These are phyloP conservation scores for Rosa multiflora DNA, from an alignment of 306 rosid species.

Conservation along the genomic window DNA sequence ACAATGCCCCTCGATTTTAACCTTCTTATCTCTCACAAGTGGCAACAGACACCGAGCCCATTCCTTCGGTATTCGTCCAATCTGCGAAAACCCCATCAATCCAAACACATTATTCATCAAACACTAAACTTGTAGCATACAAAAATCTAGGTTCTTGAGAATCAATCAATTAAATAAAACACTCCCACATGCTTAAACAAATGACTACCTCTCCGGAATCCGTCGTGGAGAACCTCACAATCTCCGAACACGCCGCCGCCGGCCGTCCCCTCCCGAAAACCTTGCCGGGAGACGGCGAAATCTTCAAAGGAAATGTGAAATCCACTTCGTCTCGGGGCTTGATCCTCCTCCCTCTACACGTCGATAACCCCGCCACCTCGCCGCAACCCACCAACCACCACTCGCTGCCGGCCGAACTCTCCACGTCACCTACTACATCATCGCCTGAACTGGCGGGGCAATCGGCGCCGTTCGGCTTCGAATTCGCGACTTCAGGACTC, in stretches of 20 bases:
- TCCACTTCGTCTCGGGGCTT: slow-evolving; percentile 63
- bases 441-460: slow-evolving; percentile 25
- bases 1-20: slow-evolving; percentile 68
- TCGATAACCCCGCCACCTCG: slow-evolving; percentile 69
- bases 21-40: slow-evolving; percentile 71
- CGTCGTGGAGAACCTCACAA: slow-evolving; percentile 71
- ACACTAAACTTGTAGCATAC: neutral
- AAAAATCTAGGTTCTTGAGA: neutral
- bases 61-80: slow-evolving; percentile 93
- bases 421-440: slow-evolving; percentile 19
- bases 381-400: slow-evolving; percentile 83
- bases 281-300: slow-evolving; percentile 57
- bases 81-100: slow-evolving; percentile 45
- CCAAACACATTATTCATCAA: slow-evolving; percentile 18
- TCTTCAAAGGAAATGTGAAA: slow-evolving; percentile 60
- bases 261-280: slow-evolving; percentile 58
- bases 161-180: neutral
- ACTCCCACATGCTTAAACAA: neutral
- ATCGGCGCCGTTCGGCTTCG: slow-evolving; percentile 20
- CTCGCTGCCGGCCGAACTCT: slow-evolving; percentile 33
- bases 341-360: slow-evolving; percentile 76
- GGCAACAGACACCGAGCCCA: slow-evolving; percentile 95
- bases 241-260: slow-evolving; percentile 62
- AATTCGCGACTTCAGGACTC: slow-evolving; percentile 20
- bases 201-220: slow-evolving; percentile 73